phyloP scores from a whole-genome alignment of 495 filamentous ascomycete genomes.

The Filosporella fistucella region DNA sequence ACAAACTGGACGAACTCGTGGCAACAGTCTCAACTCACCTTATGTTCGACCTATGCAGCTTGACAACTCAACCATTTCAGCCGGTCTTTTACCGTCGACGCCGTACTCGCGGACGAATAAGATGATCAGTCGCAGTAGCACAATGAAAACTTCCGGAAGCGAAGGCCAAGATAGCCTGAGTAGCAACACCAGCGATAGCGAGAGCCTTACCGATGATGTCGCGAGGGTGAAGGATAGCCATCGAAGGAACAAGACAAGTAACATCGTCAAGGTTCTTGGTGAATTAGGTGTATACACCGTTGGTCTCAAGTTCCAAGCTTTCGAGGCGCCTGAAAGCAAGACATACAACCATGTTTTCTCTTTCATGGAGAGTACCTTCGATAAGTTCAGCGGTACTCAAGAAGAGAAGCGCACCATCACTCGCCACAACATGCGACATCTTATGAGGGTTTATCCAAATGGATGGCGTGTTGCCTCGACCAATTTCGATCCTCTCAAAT shows the following conservation, averaged over 20 bases:
- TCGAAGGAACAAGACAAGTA: conserved; percentile 67
- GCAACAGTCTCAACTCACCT: conserved; percentile 77
- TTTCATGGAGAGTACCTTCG: conserved; percentile 80
- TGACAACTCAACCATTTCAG: conserved; percentile 49
- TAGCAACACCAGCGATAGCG: conserved; percentile 53
- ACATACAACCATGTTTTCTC: conserved; percentile 91
- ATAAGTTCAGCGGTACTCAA: conserved; percentile 64
- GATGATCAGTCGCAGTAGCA: conserved; percentile 11
- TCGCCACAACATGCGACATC: conserved; percentile 82
- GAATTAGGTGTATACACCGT: conserved; percentile 84
- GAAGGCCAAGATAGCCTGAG: conserved; percentile 41
- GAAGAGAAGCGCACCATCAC: conserved; percentile 71
- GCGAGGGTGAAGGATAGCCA: conserved; percentile 39
- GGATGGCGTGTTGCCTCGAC: conserved; percentile 73
- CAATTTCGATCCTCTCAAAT: conserved; percentile 88
- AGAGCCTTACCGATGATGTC: conserved; percentile 50
- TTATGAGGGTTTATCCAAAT: conserved; percentile 92
- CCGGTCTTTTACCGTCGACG: conserved; percentile 52
- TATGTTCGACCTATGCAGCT: conserved; percentile 52
- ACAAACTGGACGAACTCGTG: conserved; percentile 52
- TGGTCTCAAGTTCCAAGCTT: conserved; percentile 75
- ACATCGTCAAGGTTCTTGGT: conserved; percentile 78
- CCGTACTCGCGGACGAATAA: conserved; percentile 34
- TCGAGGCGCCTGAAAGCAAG: conserved; percentile 70
- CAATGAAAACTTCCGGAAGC: conserved; percentile 16